Percentiles rank a stretch among this genome's conserved stretches.
Evolutionary conservation across 257 asterid genomes (phyloP).

Genomic region (Mentha longifolia): DNA sequence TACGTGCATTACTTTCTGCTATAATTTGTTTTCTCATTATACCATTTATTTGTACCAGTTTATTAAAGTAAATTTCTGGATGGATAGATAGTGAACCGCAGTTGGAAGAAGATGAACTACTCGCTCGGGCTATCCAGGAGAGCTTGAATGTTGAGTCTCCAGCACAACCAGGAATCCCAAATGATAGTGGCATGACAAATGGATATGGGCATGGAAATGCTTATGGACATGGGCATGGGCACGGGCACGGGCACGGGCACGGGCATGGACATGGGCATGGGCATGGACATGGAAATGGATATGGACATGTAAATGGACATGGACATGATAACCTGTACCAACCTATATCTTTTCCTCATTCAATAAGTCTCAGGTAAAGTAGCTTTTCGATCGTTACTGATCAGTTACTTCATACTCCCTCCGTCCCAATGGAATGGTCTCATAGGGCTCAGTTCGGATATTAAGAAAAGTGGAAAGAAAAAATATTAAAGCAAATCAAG

Average conservation of each 20-base stretch:
- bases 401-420: background rate
- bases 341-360: conserved; percentile 43
- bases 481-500: too few species aligned
- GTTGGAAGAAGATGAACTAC: conserved; percentile 82
- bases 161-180: conserved; percentile 51
- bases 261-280: conserved; percentile 38
- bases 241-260: conserved; percentile 22
- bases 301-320: conserved; percentile 38
- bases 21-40: conserved; percentile 11
- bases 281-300: conserved; percentile 36
- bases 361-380: conserved; percentile 48
- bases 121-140: conserved; percentile 87
- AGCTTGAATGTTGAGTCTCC: conserved; percentile 73
- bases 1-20: background rate
- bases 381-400: background rate
- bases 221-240: conserved; percentile 36
- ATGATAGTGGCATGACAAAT: conserved; percentile 31
- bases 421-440: too few species aligned
- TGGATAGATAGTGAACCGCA: conserved; percentile 67
- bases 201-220: conserved; percentile 42
- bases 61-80: conserved; percentile 32
- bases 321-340: conserved; percentile 49
- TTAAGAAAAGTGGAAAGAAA: too few species aligned
- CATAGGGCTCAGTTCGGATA: too few species aligned
- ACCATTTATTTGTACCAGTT: conserved; percentile 27